A percentile compares a stretch with the other conserved stretches of the same genome.
These are phyloP conservation scores for Coemansia sp. DNA, from an alignment of 192 early-diverging fungal genomes.

Conservation along the genomic window DNA sequence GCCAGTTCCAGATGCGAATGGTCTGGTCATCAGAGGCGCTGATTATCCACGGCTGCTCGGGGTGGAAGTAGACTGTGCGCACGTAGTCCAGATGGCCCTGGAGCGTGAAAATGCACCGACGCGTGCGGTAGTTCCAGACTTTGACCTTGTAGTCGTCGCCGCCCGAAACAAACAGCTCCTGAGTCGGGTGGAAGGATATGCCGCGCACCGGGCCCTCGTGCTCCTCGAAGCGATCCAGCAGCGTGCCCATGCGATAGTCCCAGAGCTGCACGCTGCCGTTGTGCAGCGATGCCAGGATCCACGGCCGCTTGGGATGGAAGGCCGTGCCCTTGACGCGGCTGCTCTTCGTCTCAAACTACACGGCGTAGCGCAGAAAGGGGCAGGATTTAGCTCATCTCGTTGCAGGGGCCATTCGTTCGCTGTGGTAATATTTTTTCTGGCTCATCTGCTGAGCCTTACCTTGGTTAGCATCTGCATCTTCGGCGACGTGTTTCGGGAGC, in stretches of 20 bases:
- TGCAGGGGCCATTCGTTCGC: too few relatives aligned
- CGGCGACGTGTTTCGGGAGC: not conserved
- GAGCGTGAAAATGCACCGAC: slow-evolving; percentile 93
- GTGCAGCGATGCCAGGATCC: slow-evolving; percentile 96
- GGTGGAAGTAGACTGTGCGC: slow-evolving; percentile 94
- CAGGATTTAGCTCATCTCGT: too few relatives aligned
- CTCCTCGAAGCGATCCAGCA: slow-evolving; percentile 97
- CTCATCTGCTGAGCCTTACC: slow-evolving; percentile 22
- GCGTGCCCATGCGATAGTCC: slow-evolving; percentile 99
- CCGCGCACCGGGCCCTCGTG: slow-evolving; percentile 98
- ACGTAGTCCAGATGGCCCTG: slow-evolving; percentile 99
- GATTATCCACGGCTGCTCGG: slow-evolving; percentile 98
- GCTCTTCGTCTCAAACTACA: slow-evolving; percentile 6
- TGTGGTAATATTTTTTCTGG: too few relatives aligned
- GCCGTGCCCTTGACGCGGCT: slow-evolving; percentile 91
- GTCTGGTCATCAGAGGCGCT: slow-evolving; percentile 97
- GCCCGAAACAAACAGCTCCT: slow-evolving; percentile 95
- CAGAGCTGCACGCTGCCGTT: slow-evolving; percentile 98
- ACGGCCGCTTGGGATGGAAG: slow-evolving; percentile 96
- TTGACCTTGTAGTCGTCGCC: slow-evolving; percentile 99
- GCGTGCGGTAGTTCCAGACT: slow-evolving; percentile 99
- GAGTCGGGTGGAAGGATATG: slow-evolving; percentile 91
- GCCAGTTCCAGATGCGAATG: slow-evolving; percentile 99
- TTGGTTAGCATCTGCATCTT: slow-evolving; percentile 24
- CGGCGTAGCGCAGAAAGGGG: too few relatives aligned